Evolutionary conservation across 2,329 filamentous ascomycete species (phyloP).

Genomic region (Neopestalotiopsis sp.): DNA sequence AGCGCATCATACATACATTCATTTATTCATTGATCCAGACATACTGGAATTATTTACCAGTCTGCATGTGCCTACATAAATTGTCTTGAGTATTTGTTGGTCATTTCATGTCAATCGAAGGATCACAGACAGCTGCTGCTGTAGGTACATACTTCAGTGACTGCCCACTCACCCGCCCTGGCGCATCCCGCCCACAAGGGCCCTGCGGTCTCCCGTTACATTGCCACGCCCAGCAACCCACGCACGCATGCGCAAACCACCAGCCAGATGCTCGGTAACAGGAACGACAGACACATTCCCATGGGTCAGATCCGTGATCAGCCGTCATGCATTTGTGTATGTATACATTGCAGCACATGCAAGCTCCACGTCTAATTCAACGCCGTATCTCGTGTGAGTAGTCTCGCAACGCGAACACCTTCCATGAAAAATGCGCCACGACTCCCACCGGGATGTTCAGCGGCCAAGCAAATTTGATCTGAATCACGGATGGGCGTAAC

Average conservation of each 20-base stretch:
- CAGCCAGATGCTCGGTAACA: neutral
- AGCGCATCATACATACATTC: no score
- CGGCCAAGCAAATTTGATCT: neutral
- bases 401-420: neutral
- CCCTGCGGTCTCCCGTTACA: neutral
- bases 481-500: neutral
- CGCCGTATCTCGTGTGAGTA: neutral
- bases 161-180: no score
- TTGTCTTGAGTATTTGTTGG: no score
- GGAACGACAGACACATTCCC: neutral
- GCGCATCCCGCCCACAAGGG: no score
- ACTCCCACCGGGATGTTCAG: neutral
- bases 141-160: no score
- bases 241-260: neutral
- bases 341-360: neutral
- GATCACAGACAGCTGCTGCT: no score
- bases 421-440: neutral
- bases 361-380: constrained; percentile 2
- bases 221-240: neutral
- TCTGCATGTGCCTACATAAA: no score
- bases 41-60: no score
- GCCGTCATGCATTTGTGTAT: neutral
- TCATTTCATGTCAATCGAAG: no score
- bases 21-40: no score
- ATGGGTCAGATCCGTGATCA: neutral